phyloP scores from a whole-genome alignment of 1,284 basidiomycete species.

The Malassezia equina region DNA sequence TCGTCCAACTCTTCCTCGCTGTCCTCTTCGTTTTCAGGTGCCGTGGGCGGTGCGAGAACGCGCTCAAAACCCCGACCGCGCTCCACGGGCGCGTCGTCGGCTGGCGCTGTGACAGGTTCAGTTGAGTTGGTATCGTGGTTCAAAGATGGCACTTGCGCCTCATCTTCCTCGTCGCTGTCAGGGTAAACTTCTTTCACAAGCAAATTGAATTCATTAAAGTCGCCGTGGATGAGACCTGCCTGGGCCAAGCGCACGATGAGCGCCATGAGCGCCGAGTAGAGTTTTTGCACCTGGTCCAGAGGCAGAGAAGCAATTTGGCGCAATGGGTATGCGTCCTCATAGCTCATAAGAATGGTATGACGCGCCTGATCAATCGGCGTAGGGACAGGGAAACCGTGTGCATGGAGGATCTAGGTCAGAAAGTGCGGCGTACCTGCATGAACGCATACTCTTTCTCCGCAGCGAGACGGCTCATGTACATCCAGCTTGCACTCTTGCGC shows the following conservation, averaged over 20 bases:
- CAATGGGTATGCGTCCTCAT: constrained; percentile 90
- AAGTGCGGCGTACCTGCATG: constrained; percentile 65
- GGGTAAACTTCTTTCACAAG: constrained; percentile 58
- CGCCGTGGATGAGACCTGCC: constrained; percentile 89
- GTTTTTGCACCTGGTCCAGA: constrained; percentile 61
- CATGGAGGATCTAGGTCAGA: constrained; percentile 69
- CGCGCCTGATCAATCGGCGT: constrained; percentile 84
- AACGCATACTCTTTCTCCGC: constrained; percentile 97
- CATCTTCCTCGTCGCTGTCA: constrained; percentile 6
- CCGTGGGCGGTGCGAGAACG: constrained; percentile 16
- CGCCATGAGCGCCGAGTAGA: constrained; percentile 89
- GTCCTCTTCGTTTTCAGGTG: constrained; percentile 7
- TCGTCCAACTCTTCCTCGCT: constrained; percentile 24
- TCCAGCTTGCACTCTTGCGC: constrained; percentile 91
- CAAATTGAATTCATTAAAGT: constrained; percentile 99
- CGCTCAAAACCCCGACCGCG: constrained; percentile 38
- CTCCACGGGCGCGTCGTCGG: constrained; percentile 23
- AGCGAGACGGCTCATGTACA: constrained; percentile 95
- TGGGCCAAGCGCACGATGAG: constrained; percentile 87
- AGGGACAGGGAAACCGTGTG: constrained; percentile 87
- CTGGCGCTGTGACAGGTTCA: constrained; percentile 9
- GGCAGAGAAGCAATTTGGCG: constrained; percentile 77
- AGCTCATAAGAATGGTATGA: constrained; percentile 91
- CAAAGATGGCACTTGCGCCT: not conserved
- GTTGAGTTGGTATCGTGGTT: constrained; percentile 15